These are phyloP conservation scores for Castanea mollissima DNA, from an alignment of 306 rosid species.

Conservation along the genomic window DNA sequence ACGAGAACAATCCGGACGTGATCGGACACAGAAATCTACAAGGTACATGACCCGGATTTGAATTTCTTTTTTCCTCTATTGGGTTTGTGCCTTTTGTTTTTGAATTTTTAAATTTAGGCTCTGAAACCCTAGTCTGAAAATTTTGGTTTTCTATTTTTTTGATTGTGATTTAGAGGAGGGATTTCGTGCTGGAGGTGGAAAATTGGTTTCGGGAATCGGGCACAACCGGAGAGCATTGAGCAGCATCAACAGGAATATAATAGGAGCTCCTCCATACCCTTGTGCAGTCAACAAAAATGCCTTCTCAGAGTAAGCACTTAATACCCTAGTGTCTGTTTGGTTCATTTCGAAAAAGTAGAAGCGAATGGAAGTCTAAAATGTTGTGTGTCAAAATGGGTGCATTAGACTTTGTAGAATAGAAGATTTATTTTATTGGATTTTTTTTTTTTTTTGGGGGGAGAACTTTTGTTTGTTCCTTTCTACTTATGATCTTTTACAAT, in stretches of 20 bases:
- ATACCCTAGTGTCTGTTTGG: background rate
- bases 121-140: slow-evolving; percentile 5
- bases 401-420: background rate
- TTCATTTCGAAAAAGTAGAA: background rate
- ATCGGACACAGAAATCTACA: slow-evolving; percentile 27
- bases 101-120: background rate
- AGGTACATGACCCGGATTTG: slow-evolving; percentile 21
- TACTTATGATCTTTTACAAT: background rate
- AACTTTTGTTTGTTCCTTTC: background rate
- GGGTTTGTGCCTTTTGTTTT: background rate
- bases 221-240: slow-evolving; percentile 45
- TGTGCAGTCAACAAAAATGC: slow-evolving; percentile 34
- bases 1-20: slow-evolving; percentile 41
- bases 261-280: slow-evolving; percentile 32
- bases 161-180: slow-evolving; percentile 19
- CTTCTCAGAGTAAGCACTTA: slow-evolving; percentile 33
- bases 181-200: slow-evolving; percentile 29
- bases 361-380: background rate
- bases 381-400: background rate
- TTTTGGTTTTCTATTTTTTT: background rate
- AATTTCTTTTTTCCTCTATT: background rate
- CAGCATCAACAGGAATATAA: slow-evolving; percentile 30
- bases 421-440: background rate
- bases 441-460: no score
- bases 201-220: slow-evolving; percentile 24